These are phyloP conservation scores for Logfia minima DNA, from an alignment of 129 eudicot species.

Conservation along the genomic window DNA sequence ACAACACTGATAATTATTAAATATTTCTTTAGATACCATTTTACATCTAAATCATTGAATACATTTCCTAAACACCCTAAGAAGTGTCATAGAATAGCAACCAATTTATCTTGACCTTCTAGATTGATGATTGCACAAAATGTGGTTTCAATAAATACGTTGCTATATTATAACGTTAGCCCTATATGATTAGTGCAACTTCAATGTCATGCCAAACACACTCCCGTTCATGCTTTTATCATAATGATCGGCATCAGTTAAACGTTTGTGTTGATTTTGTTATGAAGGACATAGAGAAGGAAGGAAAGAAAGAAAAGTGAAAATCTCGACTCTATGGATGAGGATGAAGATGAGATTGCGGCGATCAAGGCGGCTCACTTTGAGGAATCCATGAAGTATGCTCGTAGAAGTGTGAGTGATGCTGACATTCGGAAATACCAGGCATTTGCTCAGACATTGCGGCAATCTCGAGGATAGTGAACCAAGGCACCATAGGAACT, in stretches of 20 bases:
- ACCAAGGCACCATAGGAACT: too few relatives aligned
- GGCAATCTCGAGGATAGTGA: constrained; percentile 76
- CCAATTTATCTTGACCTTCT: constrained; percentile 21
- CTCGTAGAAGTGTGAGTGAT: constrained; percentile 87
- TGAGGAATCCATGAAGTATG: constrained; percentile 88
- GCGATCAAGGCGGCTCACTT: constrained; percentile 76
- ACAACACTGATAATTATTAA: not conserved
- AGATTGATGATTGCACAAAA: not conserved
- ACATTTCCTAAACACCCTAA: not conserved
- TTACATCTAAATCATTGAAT: not conserved
- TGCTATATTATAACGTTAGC: not conserved
- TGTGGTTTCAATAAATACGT: not conserved
- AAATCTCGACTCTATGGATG: constrained; percentile 78
- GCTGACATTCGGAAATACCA: constrained; percentile 79
- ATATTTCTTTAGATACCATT: not conserved
- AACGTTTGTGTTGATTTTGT: not conserved
- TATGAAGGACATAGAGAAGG: constrained; percentile 66
- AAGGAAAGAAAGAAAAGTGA: constrained; percentile 54
- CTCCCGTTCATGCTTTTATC: not conserved
- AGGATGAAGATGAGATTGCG: constrained; percentile 69
- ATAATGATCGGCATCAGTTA: not conserved
- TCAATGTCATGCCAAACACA: not conserved
- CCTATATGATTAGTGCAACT: not conserved
- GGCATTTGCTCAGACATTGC: constrained; percentile 81
- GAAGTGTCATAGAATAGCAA: not conserved